A percentile compares a stretch with the other conserved stretches of the same genome.
These are phyloP conservation scores for Solanum hybrid DNA, from an alignment of 305 asterid species.

Conservation along the genomic window DNA sequence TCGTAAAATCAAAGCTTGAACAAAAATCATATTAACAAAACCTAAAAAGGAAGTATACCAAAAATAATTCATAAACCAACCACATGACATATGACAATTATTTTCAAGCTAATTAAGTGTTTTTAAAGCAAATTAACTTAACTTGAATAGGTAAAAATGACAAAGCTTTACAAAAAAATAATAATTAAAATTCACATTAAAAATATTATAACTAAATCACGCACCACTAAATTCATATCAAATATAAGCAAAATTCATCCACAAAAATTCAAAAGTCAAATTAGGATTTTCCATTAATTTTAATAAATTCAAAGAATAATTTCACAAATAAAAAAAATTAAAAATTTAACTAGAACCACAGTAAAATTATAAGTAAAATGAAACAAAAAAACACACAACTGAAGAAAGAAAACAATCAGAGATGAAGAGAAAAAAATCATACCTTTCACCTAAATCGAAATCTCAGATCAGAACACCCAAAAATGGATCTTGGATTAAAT, in stretches of 20 bases:
- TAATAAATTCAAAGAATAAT: slow-evolving; percentile 7
- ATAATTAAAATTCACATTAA: slow-evolving; percentile 5
- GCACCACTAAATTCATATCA: background rate
- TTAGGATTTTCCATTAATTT: slow-evolving; percentile 34
- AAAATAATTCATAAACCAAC: background rate
- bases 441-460: background rate
- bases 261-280: slow-evolving; percentile 14
- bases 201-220: slow-evolving; percentile 6
- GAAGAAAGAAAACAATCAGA: background rate
- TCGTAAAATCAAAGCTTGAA: slow-evolving; percentile 6
- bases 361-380: background rate
- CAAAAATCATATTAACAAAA: background rate
- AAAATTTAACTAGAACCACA: slow-evolving; percentile 8
- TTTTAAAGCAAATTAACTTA: background rate
- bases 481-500: background rate
- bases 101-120: slow-evolving; percentile 12
- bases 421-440: background rate
- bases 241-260: background rate
- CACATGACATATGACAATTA: background rate
- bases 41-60: background rate
- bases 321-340: background rate
- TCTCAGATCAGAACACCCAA: background rate
- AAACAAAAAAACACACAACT: background rate
- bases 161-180: slow-evolving; percentile 2
- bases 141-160: slow-evolving; percentile 4